phyloP scores from a whole-genome alignment of 768 basidiomycete species.

The Auriscalpium vulgare region DNA sequence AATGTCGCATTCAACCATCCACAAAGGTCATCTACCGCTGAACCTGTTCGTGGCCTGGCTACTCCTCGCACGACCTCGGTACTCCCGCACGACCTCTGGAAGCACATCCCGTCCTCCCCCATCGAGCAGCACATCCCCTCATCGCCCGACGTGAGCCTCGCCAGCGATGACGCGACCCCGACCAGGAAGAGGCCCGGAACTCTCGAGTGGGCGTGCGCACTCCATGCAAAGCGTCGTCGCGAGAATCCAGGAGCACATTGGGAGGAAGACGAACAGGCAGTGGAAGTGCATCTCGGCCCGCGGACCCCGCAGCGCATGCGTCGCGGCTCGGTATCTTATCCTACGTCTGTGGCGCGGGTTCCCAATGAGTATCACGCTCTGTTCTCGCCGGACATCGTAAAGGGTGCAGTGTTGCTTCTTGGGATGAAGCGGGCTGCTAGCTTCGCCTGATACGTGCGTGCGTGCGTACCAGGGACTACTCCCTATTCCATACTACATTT shows the following conservation, averaged over 20 bases:
- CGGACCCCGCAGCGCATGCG: not conserved
- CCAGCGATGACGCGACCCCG: not conserved
- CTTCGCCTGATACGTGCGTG: not conserved
- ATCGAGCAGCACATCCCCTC: slow-evolving; percentile 11
- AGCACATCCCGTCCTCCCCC: slow-evolving; percentile 21
- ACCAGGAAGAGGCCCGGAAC: slow-evolving; percentile 23
- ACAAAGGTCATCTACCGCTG: no score
- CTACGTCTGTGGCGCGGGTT: slow-evolving; percentile 5
- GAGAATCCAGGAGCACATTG: slow-evolving; percentile 5
- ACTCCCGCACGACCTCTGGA: slow-evolving; percentile 22
- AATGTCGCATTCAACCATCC: not conserved
- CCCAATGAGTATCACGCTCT: slow-evolving; percentile 16
- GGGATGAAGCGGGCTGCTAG: slow-evolving; percentile 15
- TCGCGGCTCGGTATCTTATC: not conserved
- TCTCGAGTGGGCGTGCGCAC: slow-evolving; percentile 40
- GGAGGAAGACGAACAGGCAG: slow-evolving; percentile 15
- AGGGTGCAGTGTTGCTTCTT: slow-evolving; percentile 24
- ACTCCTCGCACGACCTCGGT: not conserved
- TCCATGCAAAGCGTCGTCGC: slow-evolving; percentile 29
- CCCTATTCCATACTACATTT: not conserved
- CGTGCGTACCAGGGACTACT: not conserved
- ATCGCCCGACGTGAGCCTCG: slow-evolving; percentile 9
- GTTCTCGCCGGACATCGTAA: slow-evolving; percentile 22
- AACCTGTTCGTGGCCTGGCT: not conserved
- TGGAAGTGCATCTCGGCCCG: slow-evolving; percentile 1